phyloP scores from a whole-genome alignment of 768 basidiomycete genomes.

The Boletus subparvulus region DNA sequence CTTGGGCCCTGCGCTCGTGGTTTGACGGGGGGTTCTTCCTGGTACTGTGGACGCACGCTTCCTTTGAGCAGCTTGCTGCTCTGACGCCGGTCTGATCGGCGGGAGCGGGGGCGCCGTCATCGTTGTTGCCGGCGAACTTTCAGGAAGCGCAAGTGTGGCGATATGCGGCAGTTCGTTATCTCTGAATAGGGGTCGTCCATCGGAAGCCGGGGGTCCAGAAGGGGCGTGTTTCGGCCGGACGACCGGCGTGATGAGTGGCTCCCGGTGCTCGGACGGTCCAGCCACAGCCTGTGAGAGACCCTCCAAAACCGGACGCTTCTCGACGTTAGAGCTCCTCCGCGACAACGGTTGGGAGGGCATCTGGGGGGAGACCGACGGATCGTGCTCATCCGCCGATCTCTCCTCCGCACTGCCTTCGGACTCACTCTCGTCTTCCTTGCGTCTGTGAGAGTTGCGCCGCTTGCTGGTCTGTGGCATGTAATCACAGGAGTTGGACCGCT shows the following conservation, averaged over 20 bases:
- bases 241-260: conserved; percentile 40
- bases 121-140: conserved; percentile 50
- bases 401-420: conserved; percentile 67
- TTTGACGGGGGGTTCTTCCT: conserved; percentile 56
- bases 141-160: conserved; percentile 63
- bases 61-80: conserved; percentile 65
- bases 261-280: conserved; percentile 45
- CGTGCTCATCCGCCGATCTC: conserved; percentile 49
- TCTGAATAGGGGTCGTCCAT: conserved; percentile 48
- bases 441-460: conserved; percentile 64
- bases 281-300: conserved; percentile 30
- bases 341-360: conserved; percentile 35
- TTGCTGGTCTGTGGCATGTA: conserved; percentile 74
- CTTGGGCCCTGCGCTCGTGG: conserved; percentile 74
- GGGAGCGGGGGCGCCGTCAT: conserved; percentile 67
- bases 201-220: conserved; percentile 23
- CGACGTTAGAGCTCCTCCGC: conserved; percentile 37
- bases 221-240: conserved; percentile 30
- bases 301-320: conserved; percentile 36
- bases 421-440: conserved; percentile 57
- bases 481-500: conserved; percentile 76
- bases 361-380: conserved; percentile 60
- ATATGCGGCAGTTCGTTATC: conserved; percentile 73
- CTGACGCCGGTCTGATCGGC: conserved; percentile 63
- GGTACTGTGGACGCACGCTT: conserved; percentile 70